Percentiles rank a stretch among this genome's conserved stretches.
phyloP scores from a whole-genome alignment of 2,329 filamentous ascomycete species.

The Epichloe typhina region DNA sequence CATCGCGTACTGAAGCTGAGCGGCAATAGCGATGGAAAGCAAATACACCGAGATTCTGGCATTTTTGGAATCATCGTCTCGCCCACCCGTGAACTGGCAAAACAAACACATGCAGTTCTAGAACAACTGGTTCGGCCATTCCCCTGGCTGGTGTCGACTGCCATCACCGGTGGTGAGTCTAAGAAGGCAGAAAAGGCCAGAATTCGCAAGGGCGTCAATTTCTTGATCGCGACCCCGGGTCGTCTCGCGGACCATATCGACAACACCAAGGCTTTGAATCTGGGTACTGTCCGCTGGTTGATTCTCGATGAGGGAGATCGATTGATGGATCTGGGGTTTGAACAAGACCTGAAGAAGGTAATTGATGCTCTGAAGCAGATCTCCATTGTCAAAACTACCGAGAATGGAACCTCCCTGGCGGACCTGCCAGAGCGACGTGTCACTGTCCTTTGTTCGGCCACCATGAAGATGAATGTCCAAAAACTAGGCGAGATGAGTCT shows the following conservation, averaged over 20 bases:
- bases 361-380: slow-evolving; percentile 64
- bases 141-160: slow-evolving; percentile 92
- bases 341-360: slow-evolving; percentile 82
- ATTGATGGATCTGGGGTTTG: slow-evolving; percentile 97
- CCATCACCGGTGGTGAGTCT: slow-evolving; percentile 57
- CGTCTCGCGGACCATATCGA: slow-evolving; percentile 83
- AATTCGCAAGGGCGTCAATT: slow-evolving; percentile 86
- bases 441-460: slow-evolving; percentile 89
- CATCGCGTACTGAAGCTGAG: slow-evolving; percentile 74
- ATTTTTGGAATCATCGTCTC: slow-evolving; percentile 90
- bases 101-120: slow-evolving; percentile 80
- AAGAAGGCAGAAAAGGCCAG: slow-evolving; percentile 82
- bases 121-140: slow-evolving; percentile 78
- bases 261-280: slow-evolving; percentile 78
- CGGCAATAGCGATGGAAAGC: slow-evolving; percentile 34
- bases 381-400: slow-evolving; percentile 42
- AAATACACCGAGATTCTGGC: slow-evolving; percentile 72
- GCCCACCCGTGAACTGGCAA: slow-evolving; percentile 85
- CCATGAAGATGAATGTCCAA: slow-evolving; percentile 96
- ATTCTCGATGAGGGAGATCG: slow-evolving; percentile 93
- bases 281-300: slow-evolving; percentile 84
- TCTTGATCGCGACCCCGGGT: slow-evolving; percentile 87
- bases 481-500: slow-evolving; percentile 87
- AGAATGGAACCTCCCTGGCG: slow-evolving; percentile 43
- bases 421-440: slow-evolving; percentile 63